Evolutionary conservation across 345 rosid genomes (phyloP), one percentile per base, ranked within the genome.

Genomic region (Ceriops tagal): DNA sequence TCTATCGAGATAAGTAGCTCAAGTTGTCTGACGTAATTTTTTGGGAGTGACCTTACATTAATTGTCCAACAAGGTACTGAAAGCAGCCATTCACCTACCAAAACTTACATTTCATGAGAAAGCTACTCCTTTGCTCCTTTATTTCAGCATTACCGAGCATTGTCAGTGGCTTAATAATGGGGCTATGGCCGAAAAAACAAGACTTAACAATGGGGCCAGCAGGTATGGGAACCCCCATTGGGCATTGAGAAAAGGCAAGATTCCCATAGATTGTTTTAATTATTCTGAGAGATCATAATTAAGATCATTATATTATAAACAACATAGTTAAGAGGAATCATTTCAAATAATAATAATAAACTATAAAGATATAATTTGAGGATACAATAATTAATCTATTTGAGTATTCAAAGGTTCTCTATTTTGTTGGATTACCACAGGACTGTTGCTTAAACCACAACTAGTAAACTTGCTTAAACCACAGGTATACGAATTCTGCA

Each of bases 211-310:
- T 22, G 26, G 26, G 27, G 51, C 3, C 26, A 51, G 49, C 53
- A 76, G 24, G 26, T 49, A 51, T 52, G 4, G 27, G 53, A 34
- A 32, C 39, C 70, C 53, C 65, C 34, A 66, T 53, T 66, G 34
- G 34, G 71, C 49, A 43, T 59, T 8, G 62, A 52, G 49, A 43
- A 73, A 73, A 71, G 80, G 69, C 75, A 67, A 80, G 80, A 73
- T 80, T 70, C 78, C 56, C 27, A 32, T 35, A 18, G 5, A 18
- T 49, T 69, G 19, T 62, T 66, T 70, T 70, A 28, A 52, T 32
- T 4, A 62, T 26, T 18, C 53, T 22, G 53, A 15, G 26, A 65
- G 55, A 72, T 72, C 49, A 47, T 56, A 43, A 39, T n/a, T 59
- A 30, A 34, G n/a, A 20, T 49, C 49, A 31, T 61, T 8, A 22